Conservation (phyloP, 768 basidiomycete genomes). For the Amanita jacksonii region DNA sequence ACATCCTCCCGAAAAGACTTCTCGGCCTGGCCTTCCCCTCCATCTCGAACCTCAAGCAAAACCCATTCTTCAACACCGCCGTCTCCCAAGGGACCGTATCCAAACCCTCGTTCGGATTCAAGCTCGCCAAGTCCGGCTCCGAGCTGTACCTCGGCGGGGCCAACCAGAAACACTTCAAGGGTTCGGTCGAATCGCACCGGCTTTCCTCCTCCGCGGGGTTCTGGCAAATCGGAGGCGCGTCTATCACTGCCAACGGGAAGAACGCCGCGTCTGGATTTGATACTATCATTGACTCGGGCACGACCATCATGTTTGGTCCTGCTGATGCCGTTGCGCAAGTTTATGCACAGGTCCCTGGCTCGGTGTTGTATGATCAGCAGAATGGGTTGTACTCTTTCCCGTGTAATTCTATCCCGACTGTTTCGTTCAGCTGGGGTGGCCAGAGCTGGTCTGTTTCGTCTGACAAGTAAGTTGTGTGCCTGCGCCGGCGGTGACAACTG, state of each 20-base stretch:
- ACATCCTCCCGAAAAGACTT: too few relatives aligned
- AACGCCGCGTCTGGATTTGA: constrained; percentile 10
- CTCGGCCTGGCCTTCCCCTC: constrained; percentile 27
- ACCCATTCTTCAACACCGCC: constrained; percentile 33
- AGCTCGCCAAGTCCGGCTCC: constrained; percentile 29
- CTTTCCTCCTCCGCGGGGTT: constrained; percentile 17
- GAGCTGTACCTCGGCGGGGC: constrained; percentile 46
- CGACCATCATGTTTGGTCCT: constrained; percentile 25
- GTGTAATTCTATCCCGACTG: constrained; percentile 16
- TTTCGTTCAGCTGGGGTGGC: constrained; percentile 30
- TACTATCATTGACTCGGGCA: constrained; percentile 28
- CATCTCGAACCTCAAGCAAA: constrained; percentile 22
- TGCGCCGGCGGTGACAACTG: neutral
- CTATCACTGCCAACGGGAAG: constrained; percentile 12
- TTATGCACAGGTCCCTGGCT: constrained; percentile 18
- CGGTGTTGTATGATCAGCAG: constrained; percentile 11
- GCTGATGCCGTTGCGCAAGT: constrained; percentile 12
- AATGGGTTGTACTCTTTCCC: constrained; percentile 20
- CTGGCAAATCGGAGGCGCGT: constrained; percentile 16
- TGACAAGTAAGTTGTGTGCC: constrained; percentile 2
- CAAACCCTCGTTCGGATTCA: constrained; percentile 33
- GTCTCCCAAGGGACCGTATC: constrained; percentile 21
- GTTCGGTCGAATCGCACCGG: constrained; percentile 25
- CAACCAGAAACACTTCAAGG: constrained; percentile 33
- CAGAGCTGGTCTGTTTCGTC: constrained; percentile 34